phyloP scores from a whole-genome alignment of 2,329 filamentous ascomycete species.

The Cadophora gregata region DNA sequence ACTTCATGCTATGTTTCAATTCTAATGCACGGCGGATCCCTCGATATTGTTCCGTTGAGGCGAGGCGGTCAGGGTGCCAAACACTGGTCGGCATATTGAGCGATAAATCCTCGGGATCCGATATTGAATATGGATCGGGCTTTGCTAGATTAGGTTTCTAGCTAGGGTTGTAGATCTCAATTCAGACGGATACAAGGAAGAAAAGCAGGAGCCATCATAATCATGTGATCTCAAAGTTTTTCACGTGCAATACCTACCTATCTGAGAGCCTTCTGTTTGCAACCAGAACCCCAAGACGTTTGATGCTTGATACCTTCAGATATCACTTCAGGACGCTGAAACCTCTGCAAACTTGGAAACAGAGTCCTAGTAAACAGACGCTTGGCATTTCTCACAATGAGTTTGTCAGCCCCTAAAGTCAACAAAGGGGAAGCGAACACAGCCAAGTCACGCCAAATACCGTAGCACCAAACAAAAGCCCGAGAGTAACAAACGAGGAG shows the following conservation, averaged over 20 bases:
- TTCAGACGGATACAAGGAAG: too few relatives aligned
- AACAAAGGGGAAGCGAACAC: constrained; percentile 12
- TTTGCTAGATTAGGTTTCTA: too few relatives aligned
- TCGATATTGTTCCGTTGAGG: constrained; percentile 24
- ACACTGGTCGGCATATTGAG: not conserved
- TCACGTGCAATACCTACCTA: too few relatives aligned
- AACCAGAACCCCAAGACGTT: too few relatives aligned
- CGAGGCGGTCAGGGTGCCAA: constrained; percentile 12
- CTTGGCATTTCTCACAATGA: not conserved
- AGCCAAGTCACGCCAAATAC: not conserved
- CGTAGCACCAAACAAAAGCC: not conserved
- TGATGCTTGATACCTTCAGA: too few relatives aligned
- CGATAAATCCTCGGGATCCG: not conserved
- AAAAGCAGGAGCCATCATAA: too few relatives aligned
- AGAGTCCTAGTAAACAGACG: not conserved
- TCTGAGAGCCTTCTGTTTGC: too few relatives aligned
- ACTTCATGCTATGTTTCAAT: constrained; percentile 36
- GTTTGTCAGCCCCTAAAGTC: not conserved
- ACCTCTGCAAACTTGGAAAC: not conserved
- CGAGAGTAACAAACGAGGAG: not conserved
- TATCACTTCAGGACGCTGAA: too few relatives aligned
- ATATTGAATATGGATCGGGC: not conserved
- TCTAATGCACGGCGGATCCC: constrained; percentile 23
- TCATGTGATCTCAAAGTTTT: too few relatives aligned
- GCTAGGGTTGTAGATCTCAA: too few relatives aligned